phyloP scores from a whole-genome alignment of 345 rosid species.

The Citrus glauca region DNA sequence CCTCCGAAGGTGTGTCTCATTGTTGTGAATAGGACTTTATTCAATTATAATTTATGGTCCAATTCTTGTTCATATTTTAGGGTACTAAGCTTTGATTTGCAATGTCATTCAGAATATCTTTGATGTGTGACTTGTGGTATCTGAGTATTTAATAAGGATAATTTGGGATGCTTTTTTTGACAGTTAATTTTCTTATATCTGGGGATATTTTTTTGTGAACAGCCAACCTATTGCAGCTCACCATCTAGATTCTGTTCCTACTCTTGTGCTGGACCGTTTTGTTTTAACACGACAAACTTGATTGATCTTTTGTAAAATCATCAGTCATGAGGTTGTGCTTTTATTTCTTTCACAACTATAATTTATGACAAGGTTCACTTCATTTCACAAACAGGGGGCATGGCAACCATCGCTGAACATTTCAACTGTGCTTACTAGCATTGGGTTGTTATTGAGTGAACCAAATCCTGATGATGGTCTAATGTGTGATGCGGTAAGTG shows the following conservation, averaged over 20 bases:
- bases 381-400: conserved; percentile 53
- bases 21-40: neutral
- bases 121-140: neutral
- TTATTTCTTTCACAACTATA: neutral
- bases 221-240: neutral
- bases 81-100: neutral
- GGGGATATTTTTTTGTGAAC: no score
- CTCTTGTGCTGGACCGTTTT: neutral
- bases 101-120: neutral
- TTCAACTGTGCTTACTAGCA: conserved; percentile 69
- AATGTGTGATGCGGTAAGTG: conserved; percentile 76
- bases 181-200: neutral
- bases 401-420: conserved; percentile 91
- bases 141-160: neutral
- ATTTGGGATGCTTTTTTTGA: neutral
- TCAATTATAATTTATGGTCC: neutral
- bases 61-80: neutral
- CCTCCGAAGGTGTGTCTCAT: conserved; percentile 63
- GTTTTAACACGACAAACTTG: neutral
- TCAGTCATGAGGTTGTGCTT: neutral
- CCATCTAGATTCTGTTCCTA: neutral
- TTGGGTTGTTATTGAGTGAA: conserved; percentile 64
- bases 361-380: conserved; percentile 9
- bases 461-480: conserved; percentile 89
- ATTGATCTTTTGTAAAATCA: neutral